Evolutionary conservation across 2,329 filamentous ascomycete species (phyloP).

Genomic region (Neopestalotiopsis sp.): DNA sequence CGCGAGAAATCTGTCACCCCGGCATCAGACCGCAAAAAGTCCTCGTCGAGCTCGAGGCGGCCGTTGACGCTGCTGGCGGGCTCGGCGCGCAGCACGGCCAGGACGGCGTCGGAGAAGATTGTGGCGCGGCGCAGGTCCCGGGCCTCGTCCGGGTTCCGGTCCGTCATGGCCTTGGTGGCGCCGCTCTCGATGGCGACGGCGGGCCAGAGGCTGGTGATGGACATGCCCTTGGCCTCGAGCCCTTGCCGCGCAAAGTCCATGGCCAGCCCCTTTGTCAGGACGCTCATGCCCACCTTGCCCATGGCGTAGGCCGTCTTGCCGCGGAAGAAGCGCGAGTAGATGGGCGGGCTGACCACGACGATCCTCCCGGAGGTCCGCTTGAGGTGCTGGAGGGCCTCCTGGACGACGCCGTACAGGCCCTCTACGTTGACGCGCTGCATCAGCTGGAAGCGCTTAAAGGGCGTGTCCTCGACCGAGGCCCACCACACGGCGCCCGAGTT

Average conservation of each 20-base stretch:
- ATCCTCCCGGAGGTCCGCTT: slow-evolving; percentile 62
- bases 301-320: slow-evolving; percentile 86
- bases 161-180: slow-evolving; percentile 65
- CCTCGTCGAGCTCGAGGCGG: slow-evolving; percentile 76
- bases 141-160: slow-evolving; percentile 49
- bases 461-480: slow-evolving; percentile 75
- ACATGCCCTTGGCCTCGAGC: slow-evolving; percentile 64
- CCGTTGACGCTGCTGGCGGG: slow-evolving; percentile 71
- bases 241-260: slow-evolving; percentile 80
- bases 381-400: slow-evolving; percentile 73
- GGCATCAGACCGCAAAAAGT: slow-evolving; percentile 71
- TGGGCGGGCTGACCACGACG: slow-evolving; percentile 81
- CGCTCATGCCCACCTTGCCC: slow-evolving; percentile 82
- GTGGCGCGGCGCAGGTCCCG: slow-evolving; percentile 70
- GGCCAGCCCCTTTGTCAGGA: slow-evolving; percentile 79
- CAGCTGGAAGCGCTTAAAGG: slow-evolving; percentile 76
- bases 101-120: slow-evolving; percentile 81
- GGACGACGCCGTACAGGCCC: slow-evolving; percentile 76
- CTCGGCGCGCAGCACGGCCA: slow-evolving; percentile 68
- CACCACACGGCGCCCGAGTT: slow-evolving; percentile 89
- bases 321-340: slow-evolving; percentile 84
- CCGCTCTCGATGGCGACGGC: slow-evolving; percentile 78
- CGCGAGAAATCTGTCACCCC: slow-evolving; percentile 74
- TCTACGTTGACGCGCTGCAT: slow-evolving; percentile 79
- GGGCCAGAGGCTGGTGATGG: slow-evolving; percentile 84